Conservation (phyloP, 2,329 filamentous ascomycete species). For the Blastomyces emzantsi region DNA sequence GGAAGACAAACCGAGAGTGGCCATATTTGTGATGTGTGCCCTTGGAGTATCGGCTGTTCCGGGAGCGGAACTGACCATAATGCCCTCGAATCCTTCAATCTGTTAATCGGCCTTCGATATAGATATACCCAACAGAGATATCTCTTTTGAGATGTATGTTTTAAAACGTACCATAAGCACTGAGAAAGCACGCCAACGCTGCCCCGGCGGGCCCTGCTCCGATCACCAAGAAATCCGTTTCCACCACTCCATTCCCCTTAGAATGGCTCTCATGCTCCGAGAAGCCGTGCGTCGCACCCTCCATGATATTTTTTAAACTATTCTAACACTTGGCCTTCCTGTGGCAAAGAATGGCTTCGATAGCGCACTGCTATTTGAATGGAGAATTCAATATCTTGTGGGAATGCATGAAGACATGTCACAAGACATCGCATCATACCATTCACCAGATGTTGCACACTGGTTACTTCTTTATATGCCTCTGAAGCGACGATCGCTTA, state of each 20-base stretch:
- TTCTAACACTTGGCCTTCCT: not conserved
- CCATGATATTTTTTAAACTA: not conserved
- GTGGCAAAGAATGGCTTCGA: not conserved
- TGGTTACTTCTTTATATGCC: not conserved
- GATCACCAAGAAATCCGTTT: constrained; percentile 43
- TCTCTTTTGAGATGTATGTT: not conserved
- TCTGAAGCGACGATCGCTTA: not conserved
- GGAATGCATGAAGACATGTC: not conserved
- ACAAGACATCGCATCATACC: not conserved
- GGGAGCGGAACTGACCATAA: constrained; percentile 44
- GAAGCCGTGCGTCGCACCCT: not conserved
- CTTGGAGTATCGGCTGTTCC: constrained; percentile 49
- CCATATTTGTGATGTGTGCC: constrained; percentile 54
- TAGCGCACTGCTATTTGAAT: not conserved
- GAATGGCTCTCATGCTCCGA: not conserved
- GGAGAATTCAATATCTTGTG: not conserved
- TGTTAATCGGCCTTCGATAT: not conserved
- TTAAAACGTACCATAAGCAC: constrained; percentile 35
- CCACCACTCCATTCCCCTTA: constrained; percentile 15
- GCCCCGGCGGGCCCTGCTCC: constrained; percentile 49
- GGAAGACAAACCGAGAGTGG: constrained; percentile 33
- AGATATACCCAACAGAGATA: not conserved
- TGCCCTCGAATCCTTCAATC: constrained; percentile 40
- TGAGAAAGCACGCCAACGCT: constrained; percentile 46
- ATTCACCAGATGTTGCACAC: not conserved